Percentiles rank a stretch among this genome's conserved stretches.
Evolutionary conservation across 140 eudicot species (phyloP).

Genomic region (Ambrosia hybrid): DNA sequence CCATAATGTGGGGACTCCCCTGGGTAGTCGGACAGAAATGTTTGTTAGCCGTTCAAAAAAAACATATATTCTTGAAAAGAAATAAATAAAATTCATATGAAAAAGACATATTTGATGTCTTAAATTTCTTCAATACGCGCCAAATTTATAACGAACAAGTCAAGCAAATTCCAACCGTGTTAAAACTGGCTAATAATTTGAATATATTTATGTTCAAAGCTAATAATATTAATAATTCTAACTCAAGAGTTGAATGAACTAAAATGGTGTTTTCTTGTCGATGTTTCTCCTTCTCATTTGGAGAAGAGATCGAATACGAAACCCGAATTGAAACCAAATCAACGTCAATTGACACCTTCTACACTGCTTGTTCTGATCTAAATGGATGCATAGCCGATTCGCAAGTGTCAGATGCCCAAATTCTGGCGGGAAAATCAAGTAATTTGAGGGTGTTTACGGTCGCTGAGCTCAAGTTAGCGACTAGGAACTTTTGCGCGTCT

Average conservation of each 20-base stretch:
- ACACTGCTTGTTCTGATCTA: conserved; percentile 28
- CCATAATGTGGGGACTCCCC: too few species aligned
- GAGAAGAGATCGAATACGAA: conserved; percentile 39
- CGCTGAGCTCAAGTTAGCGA: conserved; percentile 54
- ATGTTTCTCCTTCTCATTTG: conserved; percentile 44
- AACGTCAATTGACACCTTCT: conserved; percentile 31
- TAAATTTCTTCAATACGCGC: too few species aligned
- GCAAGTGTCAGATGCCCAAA: conserved; percentile 25
- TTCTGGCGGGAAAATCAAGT: conserved; percentile 40
- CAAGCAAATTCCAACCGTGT: too few species aligned
- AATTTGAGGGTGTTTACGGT: conserved; percentile 58
- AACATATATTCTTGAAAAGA: too few species aligned
- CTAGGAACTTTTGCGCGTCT: conserved; percentile 46
- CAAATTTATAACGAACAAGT: too few species aligned
- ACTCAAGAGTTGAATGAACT: not conserved
- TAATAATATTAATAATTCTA: not conserved
- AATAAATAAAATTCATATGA: too few species aligned
- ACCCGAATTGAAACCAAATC: conserved; percentile 35
- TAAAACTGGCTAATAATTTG: too few species aligned
- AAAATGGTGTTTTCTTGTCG: conserved; percentile 31
- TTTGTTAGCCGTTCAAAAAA: too few species aligned
- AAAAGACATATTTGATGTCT: too few species aligned
- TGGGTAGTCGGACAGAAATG: too few species aligned
- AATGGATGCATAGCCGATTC: conserved; percentile 39
- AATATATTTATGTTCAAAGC: too few species aligned